Evolutionary conservation across 2,329 filamentous ascomycete species (phyloP).

Genomic region (Onygenales sp.): DNA sequence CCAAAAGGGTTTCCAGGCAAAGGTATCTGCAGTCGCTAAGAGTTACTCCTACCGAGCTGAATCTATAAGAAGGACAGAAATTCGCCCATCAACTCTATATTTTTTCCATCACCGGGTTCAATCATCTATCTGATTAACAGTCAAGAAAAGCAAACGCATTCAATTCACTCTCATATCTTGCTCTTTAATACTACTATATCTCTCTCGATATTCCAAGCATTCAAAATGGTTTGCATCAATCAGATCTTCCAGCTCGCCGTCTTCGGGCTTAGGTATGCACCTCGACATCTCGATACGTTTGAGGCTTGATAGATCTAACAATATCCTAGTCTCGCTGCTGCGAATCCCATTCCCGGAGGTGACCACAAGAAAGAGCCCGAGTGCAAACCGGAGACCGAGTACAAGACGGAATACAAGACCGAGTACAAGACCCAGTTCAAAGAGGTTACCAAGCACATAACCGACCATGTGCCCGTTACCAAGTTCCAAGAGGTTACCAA

Average conservation of each 20-base stretch:
- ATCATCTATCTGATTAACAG: neutral
- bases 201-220: neutral
- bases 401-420: neutral
- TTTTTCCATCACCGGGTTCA: neutral
- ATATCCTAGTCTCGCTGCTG: neutral
- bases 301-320: neutral
- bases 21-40: neutral
- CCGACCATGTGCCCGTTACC: neutral
- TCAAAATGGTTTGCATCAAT: conserved; percentile 6
- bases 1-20: neutral
- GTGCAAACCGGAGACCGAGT: neutral
- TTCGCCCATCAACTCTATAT: neutral
- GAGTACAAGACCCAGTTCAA: neutral
- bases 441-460: neutral
- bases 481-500: neutral
- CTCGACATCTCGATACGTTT: neutral
- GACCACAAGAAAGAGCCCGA: conserved; percentile 1
- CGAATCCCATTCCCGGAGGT: conserved; percentile 2
- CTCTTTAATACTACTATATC: neutral
- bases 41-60: neutral
- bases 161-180: neutral
- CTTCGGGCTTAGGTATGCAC: conserved; percentile 3
- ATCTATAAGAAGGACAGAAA: neutral
- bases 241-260: conserved; percentile 3
- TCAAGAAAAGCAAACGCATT: neutral